These are phyloP conservation scores for Acacia concinna DNA, from an alignment of 331 rosid species.

Conservation along the genomic window DNA sequence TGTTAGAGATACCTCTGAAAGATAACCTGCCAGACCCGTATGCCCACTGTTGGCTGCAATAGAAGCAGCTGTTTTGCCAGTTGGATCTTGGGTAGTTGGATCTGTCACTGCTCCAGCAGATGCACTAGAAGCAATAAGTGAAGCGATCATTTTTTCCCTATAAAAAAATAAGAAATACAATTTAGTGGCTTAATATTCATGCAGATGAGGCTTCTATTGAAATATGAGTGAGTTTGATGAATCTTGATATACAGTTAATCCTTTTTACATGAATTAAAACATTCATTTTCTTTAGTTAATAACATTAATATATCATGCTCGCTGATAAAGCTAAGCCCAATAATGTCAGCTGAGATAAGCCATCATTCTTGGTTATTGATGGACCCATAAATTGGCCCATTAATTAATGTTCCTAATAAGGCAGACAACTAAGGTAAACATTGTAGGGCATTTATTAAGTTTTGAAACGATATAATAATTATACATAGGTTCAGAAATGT, in stretches of 20 bases:
- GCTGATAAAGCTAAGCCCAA: constrained; percentile 6
- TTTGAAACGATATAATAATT: neutral
- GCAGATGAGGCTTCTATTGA: constrained; percentile 19
- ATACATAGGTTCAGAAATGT: neutral
- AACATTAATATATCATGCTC: constrained; percentile 6
- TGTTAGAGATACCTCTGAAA: constrained; percentile 77
- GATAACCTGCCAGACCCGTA: constrained; percentile 97
- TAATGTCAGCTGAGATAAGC: neutral
- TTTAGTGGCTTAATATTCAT: constrained; percentile 28
- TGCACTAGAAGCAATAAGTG: constrained; percentile 87
- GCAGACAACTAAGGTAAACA: neutral
- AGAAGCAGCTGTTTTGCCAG: constrained; percentile 82
- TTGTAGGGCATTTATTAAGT: neutral
- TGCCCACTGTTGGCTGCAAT: constrained; percentile 75
- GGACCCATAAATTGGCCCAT: neutral
- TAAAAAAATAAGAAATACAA: constrained; percentile 17
- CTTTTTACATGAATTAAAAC: constrained; percentile 3
- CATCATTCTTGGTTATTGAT: constrained; percentile 14
- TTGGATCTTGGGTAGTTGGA: constrained; percentile 69
- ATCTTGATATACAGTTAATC: constrained; percentile 13
- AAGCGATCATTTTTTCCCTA: constrained; percentile 91
- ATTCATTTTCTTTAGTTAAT: constrained; percentile 18
- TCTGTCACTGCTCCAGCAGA: constrained; percentile 98
- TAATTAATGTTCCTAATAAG: neutral
- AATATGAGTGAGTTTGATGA: constrained; percentile 18